Base-by-base conservation (phyloP, 768 basidiomycete species). In the Ramaria sp. region DNA sequence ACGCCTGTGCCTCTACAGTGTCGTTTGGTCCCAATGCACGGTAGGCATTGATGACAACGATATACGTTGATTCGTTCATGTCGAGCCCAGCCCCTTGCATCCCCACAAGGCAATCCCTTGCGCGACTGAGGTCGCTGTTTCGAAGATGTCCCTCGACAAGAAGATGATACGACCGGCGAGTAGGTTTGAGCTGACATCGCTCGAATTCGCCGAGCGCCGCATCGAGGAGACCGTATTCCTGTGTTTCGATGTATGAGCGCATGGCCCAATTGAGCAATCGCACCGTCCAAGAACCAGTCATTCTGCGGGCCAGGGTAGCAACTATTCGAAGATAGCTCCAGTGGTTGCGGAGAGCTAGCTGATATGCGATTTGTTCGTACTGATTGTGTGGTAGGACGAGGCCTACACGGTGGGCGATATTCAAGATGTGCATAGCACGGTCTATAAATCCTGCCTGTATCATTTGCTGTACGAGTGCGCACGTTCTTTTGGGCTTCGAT, bases 221-320 rank as follows among this genome's bases (percentile, higher is more conserved):
- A 58, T 73, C 68, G 24, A 90, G 69, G 7, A 63, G 64, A 24
- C 67, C 64, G 62, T 76, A 86, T 31, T 75, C 68, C 56, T 76
- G 70, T 4, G 69, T 71, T 66, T 88, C 83, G 57, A 83, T 67
- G 41, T 81, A 64, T 1, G 86, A 83, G 38, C 80, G 78, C 7
- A 77, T 71, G 49, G 79, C 78, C 86, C 86, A 89, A 65, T 91
- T 82, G 59, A 91, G 74, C 22, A 90, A 71, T 33, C 80, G 77
- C 31, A 69, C 61, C 3, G 80, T 82, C 2, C 76, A 73, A 53
- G 70, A 71, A 43, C 78, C 77, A 15, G 75, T 72, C 12, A n/a
- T 15, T 11, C 31, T 46, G 34, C 37, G 33, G 39, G 46, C 38
- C 22, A 42, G 20, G 39, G 49, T 50, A 20, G 55, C 37, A 15